Evolutionary conservation across 176 grass and related monocot genomes (phyloP).

Genomic region (Saccharum officinarum): DNA sequence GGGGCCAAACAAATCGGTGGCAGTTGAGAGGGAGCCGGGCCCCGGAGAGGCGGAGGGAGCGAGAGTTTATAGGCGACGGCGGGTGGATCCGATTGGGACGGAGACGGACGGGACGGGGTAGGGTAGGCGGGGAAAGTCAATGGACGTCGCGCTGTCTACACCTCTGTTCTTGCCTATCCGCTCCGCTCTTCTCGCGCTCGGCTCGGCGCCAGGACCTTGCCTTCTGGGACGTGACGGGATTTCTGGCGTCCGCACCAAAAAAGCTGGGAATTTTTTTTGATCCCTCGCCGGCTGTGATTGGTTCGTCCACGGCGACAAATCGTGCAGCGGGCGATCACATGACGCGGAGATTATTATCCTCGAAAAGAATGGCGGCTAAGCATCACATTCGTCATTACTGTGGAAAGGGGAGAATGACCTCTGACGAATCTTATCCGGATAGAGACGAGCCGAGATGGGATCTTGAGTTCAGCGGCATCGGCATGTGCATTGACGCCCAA

Average conservation of each 20-base stretch:
- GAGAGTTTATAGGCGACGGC: constrained; percentile 25
- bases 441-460: neutral
- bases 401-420: neutral
- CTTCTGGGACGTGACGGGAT: neutral
- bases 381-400: too few relatives aligned
- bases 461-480: neutral
- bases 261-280: neutral
- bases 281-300: neutral
- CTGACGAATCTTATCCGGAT: neutral
- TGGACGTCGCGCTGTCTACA: constrained; percentile 1
- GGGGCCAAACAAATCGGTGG: constrained; percentile 19
- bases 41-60: neutral
- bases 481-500: neutral
- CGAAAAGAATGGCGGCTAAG: neutral
- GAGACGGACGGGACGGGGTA: neutral
- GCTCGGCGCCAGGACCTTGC: neutral
- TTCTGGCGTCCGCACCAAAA: neutral
- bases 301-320: neutral
- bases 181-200: neutral
- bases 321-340: neutral
- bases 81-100: constrained; percentile 41
- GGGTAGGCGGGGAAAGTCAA: constrained; percentile 45
- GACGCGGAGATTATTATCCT: neutral
- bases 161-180: neutral
- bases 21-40: neutral